Percentiles rank a stretch among this genome's conserved stretches.
Conservation (phyloP, 2,329 filamentous ascomycete genomes). For the Alternaria incomplexa region DNA sequence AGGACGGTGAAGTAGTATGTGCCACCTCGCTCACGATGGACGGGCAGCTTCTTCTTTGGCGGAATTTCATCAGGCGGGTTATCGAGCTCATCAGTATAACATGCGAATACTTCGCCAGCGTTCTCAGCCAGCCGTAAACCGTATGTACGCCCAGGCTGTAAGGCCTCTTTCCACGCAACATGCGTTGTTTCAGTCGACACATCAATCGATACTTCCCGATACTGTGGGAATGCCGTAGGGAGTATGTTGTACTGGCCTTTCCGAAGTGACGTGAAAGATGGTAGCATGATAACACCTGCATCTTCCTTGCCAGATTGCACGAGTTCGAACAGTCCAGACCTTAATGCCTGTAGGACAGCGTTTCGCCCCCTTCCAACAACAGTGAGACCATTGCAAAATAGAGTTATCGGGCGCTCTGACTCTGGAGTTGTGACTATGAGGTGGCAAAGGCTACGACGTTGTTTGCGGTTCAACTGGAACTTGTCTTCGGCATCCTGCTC, state of each 20-base stretch:
- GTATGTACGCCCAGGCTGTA: neutral
- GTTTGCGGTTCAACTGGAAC: neutral
- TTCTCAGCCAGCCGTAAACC: neutral
- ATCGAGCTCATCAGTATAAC: neutral
- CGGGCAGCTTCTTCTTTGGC: too few species aligned
- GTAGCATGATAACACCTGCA: neutral
- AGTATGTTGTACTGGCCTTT: neutral
- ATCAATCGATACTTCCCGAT: neutral
- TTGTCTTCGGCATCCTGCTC: rapidly evolving
- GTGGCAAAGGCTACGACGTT: neutral
- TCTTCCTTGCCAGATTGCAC: neutral
- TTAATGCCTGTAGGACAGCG: neutral
- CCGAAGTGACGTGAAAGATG: neutral
- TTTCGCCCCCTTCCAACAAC: neutral
- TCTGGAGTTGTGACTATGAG: neutral
- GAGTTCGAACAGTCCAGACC: neutral
- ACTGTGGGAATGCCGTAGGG: neutral
- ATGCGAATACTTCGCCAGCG: neutral
- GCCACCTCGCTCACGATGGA: neutral
- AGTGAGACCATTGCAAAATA: neutral
- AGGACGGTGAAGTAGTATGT: neutral
- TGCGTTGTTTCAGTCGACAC: neutral
- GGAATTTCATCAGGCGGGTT: too few species aligned
- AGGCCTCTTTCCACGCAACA: neutral
- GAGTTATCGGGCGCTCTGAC: neutral